Percentiles rank a stretch among this genome's conserved stretches.
Conservation (phyloP, 2,329 filamentous ascomycete genomes). For the Pestalotiopsis sp. region DNA sequence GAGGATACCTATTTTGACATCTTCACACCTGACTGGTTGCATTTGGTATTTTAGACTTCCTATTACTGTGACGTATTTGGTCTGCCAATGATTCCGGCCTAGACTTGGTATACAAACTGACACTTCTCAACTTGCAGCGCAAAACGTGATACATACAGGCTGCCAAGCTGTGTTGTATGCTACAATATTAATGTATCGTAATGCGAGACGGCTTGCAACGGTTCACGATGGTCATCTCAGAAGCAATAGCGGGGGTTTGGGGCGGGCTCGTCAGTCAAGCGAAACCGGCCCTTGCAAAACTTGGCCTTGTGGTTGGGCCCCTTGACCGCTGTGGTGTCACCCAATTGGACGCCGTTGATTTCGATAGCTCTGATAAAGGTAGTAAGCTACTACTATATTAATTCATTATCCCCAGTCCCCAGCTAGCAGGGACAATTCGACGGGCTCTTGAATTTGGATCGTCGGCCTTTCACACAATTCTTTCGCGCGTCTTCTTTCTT, state of each 20-base stretch:
- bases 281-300: slow-evolving; percentile 7
- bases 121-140: not conserved
- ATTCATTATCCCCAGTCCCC: not conserved
- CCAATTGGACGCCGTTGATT: not conserved
- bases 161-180: not conserved
- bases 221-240: slow-evolving; percentile 1
- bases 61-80: too few relatives aligned
- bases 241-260: slow-evolving; percentile 5
- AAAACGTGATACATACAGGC: not conserved
- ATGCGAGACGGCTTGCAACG: slow-evolving; percentile 6
- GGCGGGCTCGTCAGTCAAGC: not conserved
- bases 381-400: not conserved
- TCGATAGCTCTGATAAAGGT: slow-evolving; percentile 2
- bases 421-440: not conserved
- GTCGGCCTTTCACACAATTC: not conserved
- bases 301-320: not conserved
- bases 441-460: not conserved
- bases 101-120: not conserved
- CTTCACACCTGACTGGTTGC: too few relatives aligned
- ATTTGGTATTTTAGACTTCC: not conserved
- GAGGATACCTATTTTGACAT: too few relatives aligned
- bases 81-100: too few relatives aligned
- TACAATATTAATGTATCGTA: not conserved
- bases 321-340: slow-evolving; percentile 5
- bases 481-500: not conserved